These are phyloP conservation scores for Monilinia vaccinii-corymbosi DNA, from an alignment of 2,329 filamentous ascomycete genomes.

Conservation along the genomic window DNA sequence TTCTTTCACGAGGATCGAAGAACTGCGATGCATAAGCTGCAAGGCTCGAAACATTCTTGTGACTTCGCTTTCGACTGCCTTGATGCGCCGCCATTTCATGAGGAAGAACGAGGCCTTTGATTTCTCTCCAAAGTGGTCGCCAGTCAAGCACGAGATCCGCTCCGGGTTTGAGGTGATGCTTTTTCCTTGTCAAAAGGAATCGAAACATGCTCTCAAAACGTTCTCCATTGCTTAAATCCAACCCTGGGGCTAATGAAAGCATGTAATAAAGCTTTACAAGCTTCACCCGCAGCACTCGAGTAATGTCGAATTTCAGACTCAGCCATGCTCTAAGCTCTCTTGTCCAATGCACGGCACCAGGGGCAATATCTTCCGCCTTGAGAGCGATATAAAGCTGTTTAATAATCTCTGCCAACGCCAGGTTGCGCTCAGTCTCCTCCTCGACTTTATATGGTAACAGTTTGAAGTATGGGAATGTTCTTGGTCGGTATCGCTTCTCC, in stretches of 20 bases:
- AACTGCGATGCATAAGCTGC: slow-evolving; percentile 86
- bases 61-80: slow-evolving; percentile 43
- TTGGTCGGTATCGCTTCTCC: slow-evolving; percentile 62
- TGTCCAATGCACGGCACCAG: slow-evolving; percentile 93
- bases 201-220: slow-evolving; percentile 96
- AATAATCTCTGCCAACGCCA: slow-evolving; percentile 75
- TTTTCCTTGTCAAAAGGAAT: slow-evolving; percentile 80
- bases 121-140: slow-evolving; percentile 83
- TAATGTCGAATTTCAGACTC: slow-evolving; percentile 93
- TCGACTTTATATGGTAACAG: slow-evolving; percentile 87
- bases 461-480: slow-evolving; percentile 88
- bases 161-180: slow-evolving; percentile 86
- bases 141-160: slow-evolving; percentile 90
- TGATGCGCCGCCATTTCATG: slow-evolving; percentile 66
- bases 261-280: slow-evolving; percentile 92
- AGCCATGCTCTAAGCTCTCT: slow-evolving; percentile 93
- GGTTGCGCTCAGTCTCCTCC: slow-evolving; percentile 66
- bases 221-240: slow-evolving; percentile 74
- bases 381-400: slow-evolving; percentile 90
- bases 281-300: slow-evolving; percentile 70
- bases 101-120: slow-evolving; percentile 84
- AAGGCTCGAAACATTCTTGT: slow-evolving; percentile 70
- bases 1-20: slow-evolving; percentile 81
- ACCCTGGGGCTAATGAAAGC: slow-evolving; percentile 78
- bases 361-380: slow-evolving; percentile 85